A percentile compares a stretch with the other conserved stretches of the same genome.
Conservation (phyloP, 768 basidiomycete species). For the Lactarius tabidus region DNA sequence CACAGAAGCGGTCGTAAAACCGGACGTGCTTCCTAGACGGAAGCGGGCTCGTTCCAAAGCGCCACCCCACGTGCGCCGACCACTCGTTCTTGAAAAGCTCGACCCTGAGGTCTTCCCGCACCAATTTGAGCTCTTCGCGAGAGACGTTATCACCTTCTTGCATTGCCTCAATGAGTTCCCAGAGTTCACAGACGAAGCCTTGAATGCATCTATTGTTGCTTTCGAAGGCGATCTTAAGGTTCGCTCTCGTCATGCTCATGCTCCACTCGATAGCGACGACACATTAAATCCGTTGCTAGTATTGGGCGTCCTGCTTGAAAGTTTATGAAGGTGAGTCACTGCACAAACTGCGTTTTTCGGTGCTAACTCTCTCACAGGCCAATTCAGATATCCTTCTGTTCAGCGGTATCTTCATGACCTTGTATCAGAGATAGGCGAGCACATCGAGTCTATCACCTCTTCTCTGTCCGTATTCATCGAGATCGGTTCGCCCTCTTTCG, state of each 20-base stretch:
- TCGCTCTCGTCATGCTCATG: slow-evolving; percentile 24
- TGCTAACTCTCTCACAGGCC: slow-evolving; percentile 39
- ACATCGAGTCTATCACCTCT: slow-evolving; percentile 62
- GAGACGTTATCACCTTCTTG: slow-evolving; percentile 64
- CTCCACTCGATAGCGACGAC: no score
- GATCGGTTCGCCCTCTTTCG: slow-evolving; percentile 48
- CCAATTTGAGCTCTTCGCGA: slow-evolving; percentile 57
- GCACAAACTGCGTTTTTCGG: slow-evolving; percentile 1
- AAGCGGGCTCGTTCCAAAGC: slow-evolving; percentile 34
- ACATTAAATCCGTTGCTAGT: slow-evolving; percentile 38
- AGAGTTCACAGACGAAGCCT: slow-evolving; percentile 70
- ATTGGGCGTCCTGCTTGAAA: slow-evolving; percentile 69
- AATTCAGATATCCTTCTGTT: slow-evolving; percentile 68
- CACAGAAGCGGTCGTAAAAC: slow-evolving; percentile 38
- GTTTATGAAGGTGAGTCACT: slow-evolving; percentile 51
- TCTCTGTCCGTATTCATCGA: slow-evolving; percentile 73
- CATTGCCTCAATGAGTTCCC: slow-evolving; percentile 75
- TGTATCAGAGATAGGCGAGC: slow-evolving; percentile 69
- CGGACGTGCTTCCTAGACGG: slow-evolving; percentile 35
- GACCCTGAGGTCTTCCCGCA: slow-evolving; percentile 64
- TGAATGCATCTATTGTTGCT: slow-evolving; percentile 60
- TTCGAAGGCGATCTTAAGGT: slow-evolving; percentile 71
- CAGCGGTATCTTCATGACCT: slow-evolving; percentile 73
- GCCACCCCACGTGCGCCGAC: slow-evolving; percentile 47
- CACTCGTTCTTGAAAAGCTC: slow-evolving; percentile 51